Evolutionary conservation across 768 basidiomycete species (phyloP).

Genomic region (Asterophora parasitica): DNA sequence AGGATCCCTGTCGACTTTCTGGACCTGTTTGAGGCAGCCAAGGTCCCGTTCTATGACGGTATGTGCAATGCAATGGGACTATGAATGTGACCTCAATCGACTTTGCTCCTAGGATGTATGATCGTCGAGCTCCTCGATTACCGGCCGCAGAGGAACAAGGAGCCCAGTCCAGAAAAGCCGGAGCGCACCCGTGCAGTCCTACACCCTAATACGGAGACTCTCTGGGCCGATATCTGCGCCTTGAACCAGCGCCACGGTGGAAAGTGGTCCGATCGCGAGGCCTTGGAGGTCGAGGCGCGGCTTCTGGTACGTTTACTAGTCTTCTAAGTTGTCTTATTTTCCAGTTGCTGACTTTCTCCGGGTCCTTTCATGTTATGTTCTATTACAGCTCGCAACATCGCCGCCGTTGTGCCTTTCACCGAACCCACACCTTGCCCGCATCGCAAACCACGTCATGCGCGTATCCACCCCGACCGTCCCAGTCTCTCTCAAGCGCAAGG

Average conservation of each 20-base stretch:
- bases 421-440: slow-evolving; percentile 68
- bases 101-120: slow-evolving; percentile 59
- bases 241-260: slow-evolving; percentile 53
- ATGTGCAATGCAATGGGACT: slow-evolving; percentile 7
- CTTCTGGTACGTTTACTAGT: slow-evolving; percentile 53
- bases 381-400: slow-evolving; percentile 75
- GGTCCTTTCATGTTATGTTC: slow-evolving; percentile 1
- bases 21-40: slow-evolving; percentile 69
- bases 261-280: slow-evolving; percentile 68
- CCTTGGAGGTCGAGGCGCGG: slow-evolving; percentile 69
- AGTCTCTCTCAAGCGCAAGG: slow-evolving; percentile 72
- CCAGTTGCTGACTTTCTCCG: slow-evolving; percentile 1
- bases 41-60: slow-evolving; percentile 85
- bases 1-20: slow-evolving; percentile 85
- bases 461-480: slow-evolving; percentile 73
- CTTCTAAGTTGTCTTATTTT: neutral
- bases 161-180: slow-evolving; percentile 53
- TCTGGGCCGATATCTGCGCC: slow-evolving; percentile 76
- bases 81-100: neutral
- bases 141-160: slow-evolving; percentile 53
- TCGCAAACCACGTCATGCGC: slow-evolving; percentile 69
- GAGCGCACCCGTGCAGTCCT: slow-evolving; percentile 69
- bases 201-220: slow-evolving; percentile 70
- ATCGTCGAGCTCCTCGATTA: slow-evolving; percentile 82
- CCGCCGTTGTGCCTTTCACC: slow-evolving; percentile 79